phyloP scores from a whole-genome alignment of 2,329 filamentous ascomycete species.

The Sclerotinia spermophila region DNA sequence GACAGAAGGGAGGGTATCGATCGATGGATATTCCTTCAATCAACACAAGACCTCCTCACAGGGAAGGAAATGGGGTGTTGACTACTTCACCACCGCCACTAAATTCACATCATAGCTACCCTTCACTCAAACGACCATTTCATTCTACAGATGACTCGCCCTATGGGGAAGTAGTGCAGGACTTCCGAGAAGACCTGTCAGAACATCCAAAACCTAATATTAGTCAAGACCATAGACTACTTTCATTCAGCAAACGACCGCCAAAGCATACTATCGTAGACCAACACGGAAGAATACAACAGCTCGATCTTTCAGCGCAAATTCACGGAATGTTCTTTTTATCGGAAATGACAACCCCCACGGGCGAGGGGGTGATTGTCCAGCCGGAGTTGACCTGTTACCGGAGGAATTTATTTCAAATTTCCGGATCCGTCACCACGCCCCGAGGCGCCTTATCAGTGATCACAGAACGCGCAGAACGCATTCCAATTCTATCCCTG shows the following conservation, averaged over 20 bases:
- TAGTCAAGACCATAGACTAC: slow-evolving; percentile 37
- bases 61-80: slow-evolving; percentile 28
- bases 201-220: slow-evolving; percentile 35
- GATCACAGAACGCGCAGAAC: slow-evolving; percentile 78
- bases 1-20: slow-evolving; percentile 33
- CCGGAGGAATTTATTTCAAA: slow-evolving; percentile 91
- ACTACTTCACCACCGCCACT: slow-evolving; percentile 33
- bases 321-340: slow-evolving; percentile 88
- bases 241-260: slow-evolving; percentile 35
- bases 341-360: slow-evolving; percentile 53
- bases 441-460: slow-evolving; percentile 76
- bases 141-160: slow-evolving; percentile 30
- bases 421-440: slow-evolving; percentile 82
- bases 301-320: slow-evolving; percentile 58
- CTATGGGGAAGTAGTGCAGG: slow-evolving; percentile 33
- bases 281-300: slow-evolving; percentile 46
- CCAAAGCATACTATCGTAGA: slow-evolving; percentile 48
- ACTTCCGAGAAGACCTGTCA: slow-evolving; percentile 34
- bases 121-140: slow-evolving; percentile 36
- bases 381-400: slow-evolving; percentile 92
- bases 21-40: slow-evolving; percentile 35
- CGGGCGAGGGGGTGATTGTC: slow-evolving; percentile 49
- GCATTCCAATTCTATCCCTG: slow-evolving; percentile 74
- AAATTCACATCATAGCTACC: slow-evolving; percentile 35
- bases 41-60: slow-evolving; percentile 26